Conservation (phyloP, 2,329 filamentous ascomycete species). For the Fusarium temperatum region DNA sequence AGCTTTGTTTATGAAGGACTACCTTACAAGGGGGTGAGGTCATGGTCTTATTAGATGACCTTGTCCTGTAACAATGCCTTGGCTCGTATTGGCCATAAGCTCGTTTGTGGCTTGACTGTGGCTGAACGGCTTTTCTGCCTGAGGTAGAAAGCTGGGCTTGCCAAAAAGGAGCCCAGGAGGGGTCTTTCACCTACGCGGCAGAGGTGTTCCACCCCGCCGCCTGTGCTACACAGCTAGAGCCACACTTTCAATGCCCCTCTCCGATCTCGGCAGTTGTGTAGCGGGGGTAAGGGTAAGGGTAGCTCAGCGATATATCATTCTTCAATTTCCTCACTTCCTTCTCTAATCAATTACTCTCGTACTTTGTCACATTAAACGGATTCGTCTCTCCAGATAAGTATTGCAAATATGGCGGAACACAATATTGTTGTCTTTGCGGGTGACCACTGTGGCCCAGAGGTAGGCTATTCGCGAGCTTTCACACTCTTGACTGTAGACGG, state of each 20-base stretch:
- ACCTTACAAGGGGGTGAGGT: constrained; percentile 33
- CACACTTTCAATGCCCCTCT: not conserved
- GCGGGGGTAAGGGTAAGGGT: not conserved
- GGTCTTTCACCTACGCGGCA: not conserved
- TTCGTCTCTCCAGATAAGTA: not conserved
- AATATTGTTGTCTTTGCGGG: constrained; percentile 86
- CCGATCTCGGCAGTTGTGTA: not conserved
- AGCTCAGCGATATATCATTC: not conserved
- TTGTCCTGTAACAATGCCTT: constrained; percentile 17
- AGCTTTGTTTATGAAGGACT: constrained; percentile 22
- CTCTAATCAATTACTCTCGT: not conserved
- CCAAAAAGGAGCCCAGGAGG: constrained; percentile 23
- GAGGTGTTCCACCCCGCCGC: not conserved
- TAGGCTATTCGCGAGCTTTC: constrained; percentile 50
- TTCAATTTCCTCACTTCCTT: not conserved
- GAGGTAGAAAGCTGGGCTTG: not conserved
- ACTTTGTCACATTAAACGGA: not conserved
- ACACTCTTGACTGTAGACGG: not conserved
- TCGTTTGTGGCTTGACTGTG: constrained; percentile 33
- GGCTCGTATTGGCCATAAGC: constrained; percentile 26
- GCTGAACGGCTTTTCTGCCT: constrained; percentile 8
- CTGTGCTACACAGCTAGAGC: not conserved
- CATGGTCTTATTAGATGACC: constrained; percentile 19
- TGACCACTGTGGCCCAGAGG: constrained; percentile 89
- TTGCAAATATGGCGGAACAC: constrained; percentile 69